Base-by-base conservation (phyloP, 2,329 filamentous ascomycete species). In the Hysterium pulicare region DNA sequence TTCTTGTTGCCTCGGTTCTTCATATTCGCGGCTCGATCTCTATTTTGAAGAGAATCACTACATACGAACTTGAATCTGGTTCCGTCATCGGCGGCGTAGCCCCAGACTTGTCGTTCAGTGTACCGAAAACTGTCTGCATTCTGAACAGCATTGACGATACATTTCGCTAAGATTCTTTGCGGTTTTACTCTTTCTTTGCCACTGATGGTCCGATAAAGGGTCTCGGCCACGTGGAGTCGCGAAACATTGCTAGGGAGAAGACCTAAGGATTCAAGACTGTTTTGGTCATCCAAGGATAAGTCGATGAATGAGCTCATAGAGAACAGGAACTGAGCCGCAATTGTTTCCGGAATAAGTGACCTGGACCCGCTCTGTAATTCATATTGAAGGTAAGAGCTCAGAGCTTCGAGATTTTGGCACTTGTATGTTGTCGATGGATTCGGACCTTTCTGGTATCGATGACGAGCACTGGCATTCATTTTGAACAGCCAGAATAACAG, bases 81-180 rank as follows among this genome's bases (percentile, higher is more conserved):
- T 8, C 64, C 62, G 42, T 66, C 61, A 5, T 47, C 49, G 13
- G 54, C 51, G 7, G 55, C 56, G 33, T 49, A 66, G 20, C 57
- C 62, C 20, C 47, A 47, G 3, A 55, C 59, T 21, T 57, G 54
- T 21, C 61, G 57, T 40, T 67, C 62, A 9, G 47, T 45, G 45
- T 67, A 67, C 17, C 49, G 57, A 51, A 63, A 67, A 1, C 58
- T 57, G 43, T 67, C 64, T 4, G 57, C 57, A 2, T 48, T 49
- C 33, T 61, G 54, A 31, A 68, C 54, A 6, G 55, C 47, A 31
- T 55, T 52, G 19, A 66, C 47, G 22, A 67, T 61, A 9, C 57
- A 28, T 19, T 21, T 15, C 16, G 36, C 36, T 22, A 52, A 40
- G 7, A 35, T 15, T 30, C 40, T 33, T 24, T 47, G 42, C 5